A percentile compares a stretch with the other conserved stretches of the same genome.
phyloP scores from a whole-genome alignment of 177 flowering plant genomes.

The Tripterygium wilfordii region DNA sequence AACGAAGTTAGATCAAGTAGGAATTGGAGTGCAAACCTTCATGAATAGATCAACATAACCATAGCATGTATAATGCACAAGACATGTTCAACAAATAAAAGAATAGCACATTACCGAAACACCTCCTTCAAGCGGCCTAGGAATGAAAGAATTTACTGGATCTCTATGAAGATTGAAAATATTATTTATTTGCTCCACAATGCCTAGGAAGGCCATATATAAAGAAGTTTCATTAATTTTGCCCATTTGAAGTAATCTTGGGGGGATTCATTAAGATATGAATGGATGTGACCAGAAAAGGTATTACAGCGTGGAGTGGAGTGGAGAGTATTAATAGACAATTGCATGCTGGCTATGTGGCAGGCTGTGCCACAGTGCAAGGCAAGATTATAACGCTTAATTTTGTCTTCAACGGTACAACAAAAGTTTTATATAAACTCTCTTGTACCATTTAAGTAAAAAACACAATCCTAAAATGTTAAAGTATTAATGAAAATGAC shows the following conservation, averaged over 20 bases:
- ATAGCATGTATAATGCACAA: neutral
- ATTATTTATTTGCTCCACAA: neutral
- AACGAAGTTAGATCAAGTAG: neutral
- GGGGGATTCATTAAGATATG: constrained; percentile 2
- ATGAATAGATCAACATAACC: neutral
- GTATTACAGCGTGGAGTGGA: neutral
- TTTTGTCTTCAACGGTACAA: no score
- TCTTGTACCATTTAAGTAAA: no score
- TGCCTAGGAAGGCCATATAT: neutral
- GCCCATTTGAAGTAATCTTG: constrained; percentile 7
- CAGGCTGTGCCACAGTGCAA: no score
- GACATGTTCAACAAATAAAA: neutral
- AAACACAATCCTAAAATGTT: no score
- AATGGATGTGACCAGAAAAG: constrained; percentile 1
- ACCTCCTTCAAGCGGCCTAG: constrained; percentile 2
- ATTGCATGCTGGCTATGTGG: neutral
- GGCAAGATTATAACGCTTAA: no score
- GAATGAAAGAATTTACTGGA: constrained; percentile 2
- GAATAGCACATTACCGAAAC: constrained; percentile 1
- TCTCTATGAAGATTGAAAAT: neutral
- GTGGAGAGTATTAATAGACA: constrained; percentile 2
- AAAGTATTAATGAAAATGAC: no score
- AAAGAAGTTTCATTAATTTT: neutral
- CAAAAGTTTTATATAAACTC: no score
- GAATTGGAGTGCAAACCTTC: neutral